Evolutionary conservation across 495 filamentous ascomycete species (phyloP).

Genomic region (Letharia columbiana): DNA sequence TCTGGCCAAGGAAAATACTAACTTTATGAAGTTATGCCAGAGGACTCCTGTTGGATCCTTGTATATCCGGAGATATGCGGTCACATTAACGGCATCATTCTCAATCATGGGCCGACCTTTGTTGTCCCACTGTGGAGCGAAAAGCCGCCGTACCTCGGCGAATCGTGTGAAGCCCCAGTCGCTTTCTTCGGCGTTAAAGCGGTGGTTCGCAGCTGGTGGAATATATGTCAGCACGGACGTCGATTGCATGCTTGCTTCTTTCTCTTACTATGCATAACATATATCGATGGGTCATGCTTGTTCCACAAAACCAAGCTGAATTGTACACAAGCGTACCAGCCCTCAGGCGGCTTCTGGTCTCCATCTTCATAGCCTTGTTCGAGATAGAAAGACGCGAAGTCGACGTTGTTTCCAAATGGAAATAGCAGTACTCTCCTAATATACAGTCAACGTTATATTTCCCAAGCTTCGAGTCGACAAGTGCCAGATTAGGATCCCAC

Average conservation of each 20-base stretch:
- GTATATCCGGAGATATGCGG: conserved; percentile 85
- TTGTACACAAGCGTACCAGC: conserved; percentile 94
- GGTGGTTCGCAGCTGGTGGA: conserved; percentile 59
- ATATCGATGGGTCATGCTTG: conserved; percentile 74
- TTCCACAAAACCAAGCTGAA: conserved; percentile 94
- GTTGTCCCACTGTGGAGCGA: conserved; percentile 60
- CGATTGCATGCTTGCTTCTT: conserved; percentile 7
- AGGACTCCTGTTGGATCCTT: conserved; percentile 98
- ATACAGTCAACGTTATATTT: conserved; percentile 13
- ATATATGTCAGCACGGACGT: conserved; percentile 16
- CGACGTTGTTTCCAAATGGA: conserved; percentile 85
- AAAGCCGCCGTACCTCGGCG: conserved; percentile 73
- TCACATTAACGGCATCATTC: conserved; percentile 76
- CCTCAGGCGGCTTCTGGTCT: conserved; percentile 57
- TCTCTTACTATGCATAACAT: conserved; percentile 52
- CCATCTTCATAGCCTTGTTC: conserved; percentile 74
- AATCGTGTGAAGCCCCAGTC: conserved; percentile 98
- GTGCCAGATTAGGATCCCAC: conserved; percentile 25
- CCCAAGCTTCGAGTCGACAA: not conserved
- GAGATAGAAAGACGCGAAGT: conserved; percentile 88
- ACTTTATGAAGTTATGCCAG: conserved; percentile 97
- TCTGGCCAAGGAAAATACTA: conserved; percentile 20
- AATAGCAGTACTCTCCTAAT: conserved; percentile 68
- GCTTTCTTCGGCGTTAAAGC: conserved; percentile 91
- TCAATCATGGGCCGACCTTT: conserved; percentile 71